Evolutionary conservation across 306 rosid species (phyloP), one percentile per base, ranked within the genome.

Genomic region (Fragaria iinumae): DNA sequence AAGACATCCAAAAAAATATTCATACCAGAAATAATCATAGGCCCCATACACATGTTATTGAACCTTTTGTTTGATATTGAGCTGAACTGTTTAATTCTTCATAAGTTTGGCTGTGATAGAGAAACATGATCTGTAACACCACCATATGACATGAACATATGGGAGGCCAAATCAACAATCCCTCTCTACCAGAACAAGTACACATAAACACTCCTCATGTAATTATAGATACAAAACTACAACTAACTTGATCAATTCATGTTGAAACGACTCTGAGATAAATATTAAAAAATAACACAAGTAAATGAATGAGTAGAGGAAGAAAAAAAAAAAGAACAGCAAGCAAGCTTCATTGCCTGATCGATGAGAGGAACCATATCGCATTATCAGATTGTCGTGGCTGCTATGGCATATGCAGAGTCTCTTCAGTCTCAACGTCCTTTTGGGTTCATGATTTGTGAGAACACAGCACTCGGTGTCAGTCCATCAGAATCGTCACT

Each of bases 381-480:
- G 64, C 55, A 73, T 76, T 50, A 39, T 20, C 27, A 34, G 74
- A 77, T 65, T 79, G 34, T 80, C 59, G 78, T 29, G 53, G 34
- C 34, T 70, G 27, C 69, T 29, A 8, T n/a, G 36, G 41, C 65
- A 81, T 21, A 55, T 38, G 65, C 66, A 75, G 57, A 72, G 55
- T 56, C 68, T 65, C 39, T 57, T 72, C 27, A 23, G n/a, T 52
- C 86, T 89, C 73, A 96, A 84, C 99, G 99, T 48, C 99, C 99
- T 83, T 96, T 96, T 1, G 99, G 99, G 88, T 96, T 91, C 98
- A 96, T 92, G 87, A 96, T 96, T 85, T 96, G 99, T 27, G 99
- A 96, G 82, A 96, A 96, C 20, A 96, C 99, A 25, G 99, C 91
- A 82, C 99, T 96, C 5, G 99, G 97, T 29, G 99, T 96, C 87